These are phyloP conservation scores for Nymphaea thermarum DNA, from an alignment of 164 flowering plant species.

Conservation along the genomic window DNA sequence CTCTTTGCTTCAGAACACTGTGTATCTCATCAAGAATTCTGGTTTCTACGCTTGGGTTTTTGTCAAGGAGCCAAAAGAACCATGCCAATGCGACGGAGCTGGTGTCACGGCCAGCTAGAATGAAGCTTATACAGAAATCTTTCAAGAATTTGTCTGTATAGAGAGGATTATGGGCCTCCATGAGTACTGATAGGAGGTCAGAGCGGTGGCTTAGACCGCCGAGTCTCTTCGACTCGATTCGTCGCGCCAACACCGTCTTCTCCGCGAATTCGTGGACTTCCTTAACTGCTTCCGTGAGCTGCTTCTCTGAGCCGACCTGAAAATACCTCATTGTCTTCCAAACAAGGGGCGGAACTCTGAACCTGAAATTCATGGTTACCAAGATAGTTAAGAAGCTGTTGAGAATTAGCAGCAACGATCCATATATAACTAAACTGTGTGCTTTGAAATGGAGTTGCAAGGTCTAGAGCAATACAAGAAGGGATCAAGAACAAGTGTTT, in stretches of 20 bases:
- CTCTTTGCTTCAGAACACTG: slow-evolving; percentile 9
- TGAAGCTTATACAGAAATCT: slow-evolving; percentile 61
- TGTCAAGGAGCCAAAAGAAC: slow-evolving; percentile 59
- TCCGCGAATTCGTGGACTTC: slow-evolving; percentile 40
- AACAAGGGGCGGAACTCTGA: slow-evolving; percentile 37
- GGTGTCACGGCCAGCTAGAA: slow-evolving; percentile 74
- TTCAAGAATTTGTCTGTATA: slow-evolving; percentile 26
- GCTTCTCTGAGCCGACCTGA: slow-evolving; percentile 15
- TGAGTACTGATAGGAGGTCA: slow-evolving; percentile 50
- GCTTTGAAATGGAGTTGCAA: no score
- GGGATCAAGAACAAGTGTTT: no score
- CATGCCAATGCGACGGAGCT: slow-evolving; percentile 60
- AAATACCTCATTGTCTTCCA: slow-evolving; percentile 45
- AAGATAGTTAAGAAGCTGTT: no score
- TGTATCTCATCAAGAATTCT: slow-evolving; percentile 31
- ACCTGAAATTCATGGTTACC: slow-evolving; percentile 12
- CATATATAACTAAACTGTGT: no score
- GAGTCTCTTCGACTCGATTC: slow-evolving; percentile 11
- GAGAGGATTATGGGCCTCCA: slow-evolving; percentile 15
- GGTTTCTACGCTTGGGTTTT: slow-evolving; percentile 34
- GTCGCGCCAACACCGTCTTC: slow-evolving; percentile 26
- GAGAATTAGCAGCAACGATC: no score
- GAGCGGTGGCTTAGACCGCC: slow-evolving; percentile 15
- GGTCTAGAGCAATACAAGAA: no score
- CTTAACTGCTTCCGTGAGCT: slow-evolving; percentile 14